phyloP scores from a whole-genome alignment of 2,329 filamentous ascomycete species.

The Chalaropsis ovoidea region DNA sequence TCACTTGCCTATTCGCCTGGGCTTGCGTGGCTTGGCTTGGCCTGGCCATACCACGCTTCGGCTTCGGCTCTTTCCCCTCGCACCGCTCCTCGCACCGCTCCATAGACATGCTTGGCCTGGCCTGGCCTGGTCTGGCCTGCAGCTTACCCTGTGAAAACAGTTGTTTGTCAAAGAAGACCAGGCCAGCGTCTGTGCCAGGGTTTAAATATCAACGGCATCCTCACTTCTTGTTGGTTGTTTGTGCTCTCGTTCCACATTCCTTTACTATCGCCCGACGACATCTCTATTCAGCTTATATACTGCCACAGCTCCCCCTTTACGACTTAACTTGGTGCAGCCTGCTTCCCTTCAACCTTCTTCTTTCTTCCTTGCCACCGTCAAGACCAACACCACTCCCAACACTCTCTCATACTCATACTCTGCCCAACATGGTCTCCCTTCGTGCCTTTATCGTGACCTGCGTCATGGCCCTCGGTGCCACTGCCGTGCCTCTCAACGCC shows the following conservation, averaged over 20 bases:
- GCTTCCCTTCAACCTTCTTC: background rate
- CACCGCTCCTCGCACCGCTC: background rate
- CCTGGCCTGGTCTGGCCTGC: background rate
- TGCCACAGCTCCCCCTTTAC: background rate
- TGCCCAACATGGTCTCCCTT: conserved; percentile 27
- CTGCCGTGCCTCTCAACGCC: conserved; percentile 15
- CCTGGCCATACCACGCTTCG: background rate
- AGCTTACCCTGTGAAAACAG: background rate
- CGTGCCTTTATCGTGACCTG: conserved; percentile 14
- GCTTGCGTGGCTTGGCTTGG: conserved; percentile 14
- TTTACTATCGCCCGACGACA: background rate
- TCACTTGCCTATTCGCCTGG: background rate
- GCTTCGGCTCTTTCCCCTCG: background rate
- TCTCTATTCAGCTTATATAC: background rate
- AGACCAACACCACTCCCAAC: background rate
- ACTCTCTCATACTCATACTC: background rate
- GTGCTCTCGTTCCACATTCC: conserved; percentile 3
- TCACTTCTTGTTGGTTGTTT: background rate
- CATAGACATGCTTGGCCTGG: background rate
- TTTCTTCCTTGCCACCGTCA: background rate
- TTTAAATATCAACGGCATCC: conserved; percentile 12
- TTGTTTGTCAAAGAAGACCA: background rate
- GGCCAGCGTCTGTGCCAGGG: background rate
- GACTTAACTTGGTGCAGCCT: background rate
- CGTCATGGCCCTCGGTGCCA: conserved; percentile 23